Evolutionary conservation across 2,329 filamentous ascomycete species (phyloP), one percentile per base, ranked within the genome.

Genomic region (Verticillium longisporum): DNA sequence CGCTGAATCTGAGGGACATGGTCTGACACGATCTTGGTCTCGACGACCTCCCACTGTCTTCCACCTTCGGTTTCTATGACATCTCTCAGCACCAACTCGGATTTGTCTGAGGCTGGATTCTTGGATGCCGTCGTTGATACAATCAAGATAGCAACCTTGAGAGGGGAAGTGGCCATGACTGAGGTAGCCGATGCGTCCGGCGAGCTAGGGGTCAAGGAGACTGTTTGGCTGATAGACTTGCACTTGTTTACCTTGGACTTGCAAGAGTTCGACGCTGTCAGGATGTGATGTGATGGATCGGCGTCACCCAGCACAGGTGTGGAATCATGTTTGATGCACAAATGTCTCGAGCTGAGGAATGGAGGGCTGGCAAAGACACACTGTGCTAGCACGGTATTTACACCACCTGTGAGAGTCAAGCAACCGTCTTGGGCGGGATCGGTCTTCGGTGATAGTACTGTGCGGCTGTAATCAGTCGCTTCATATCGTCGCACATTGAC

Each of bases 61-160:
- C 80, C 82, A 14, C 87, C 89, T 62, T 90, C 84, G 3, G 81
- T 77, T 4, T 81, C 77, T 66, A 99, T 88, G 14, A 92, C 86
- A 59, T 88, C 80, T 56, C 84, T 81, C 4, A 99, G 81, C 10
- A 84, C 79, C 1, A 81, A 79, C 6, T 85, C 85, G 9, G 91
- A 88, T 64, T 86, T 86, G 75, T 99, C 95, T 1, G 91, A 88
- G 3, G 89, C 86, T 0, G 91, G 85, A 72, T 97, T 89, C 67
- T 85, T 82, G 9, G 88, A 86, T 6, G 93, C 95, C 6, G 95
- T 99, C 58, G 96, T 96, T 1, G 95, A 98, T 45, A 99, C 83
- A 66, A 98, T 83, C 60, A 99, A 81, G 57, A 99, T 88, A 7
- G 89, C 91, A 37, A 88, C 89, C 71, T 80, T 89, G 13, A 98